phyloP scores from a whole-genome alignment of 1,139 yeast genomes.

The Suhomyces bokatorum region DNA sequence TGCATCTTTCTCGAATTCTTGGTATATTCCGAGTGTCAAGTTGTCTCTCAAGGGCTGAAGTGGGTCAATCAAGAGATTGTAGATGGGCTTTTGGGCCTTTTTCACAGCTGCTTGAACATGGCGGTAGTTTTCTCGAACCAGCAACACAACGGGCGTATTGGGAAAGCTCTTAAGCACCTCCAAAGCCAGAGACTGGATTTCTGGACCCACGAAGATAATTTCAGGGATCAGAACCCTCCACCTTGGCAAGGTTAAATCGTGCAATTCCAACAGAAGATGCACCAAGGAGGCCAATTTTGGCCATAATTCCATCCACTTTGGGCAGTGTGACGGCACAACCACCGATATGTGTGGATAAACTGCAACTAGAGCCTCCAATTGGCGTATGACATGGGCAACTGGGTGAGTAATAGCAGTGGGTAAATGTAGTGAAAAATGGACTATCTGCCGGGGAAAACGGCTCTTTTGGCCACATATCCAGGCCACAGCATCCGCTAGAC shows the following conservation, averaged over 20 bases:
- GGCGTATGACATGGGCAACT: not conserved
- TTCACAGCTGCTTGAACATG: not conserved
- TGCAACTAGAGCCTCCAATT: not conserved
- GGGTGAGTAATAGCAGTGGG: not conserved
- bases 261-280: constrained; percentile 1
- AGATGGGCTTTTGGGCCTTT: not conserved
- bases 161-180: not conserved
- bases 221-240: constrained; percentile 4
- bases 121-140: not conserved
- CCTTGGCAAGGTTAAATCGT: not conserved
- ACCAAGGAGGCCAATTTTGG: not conserved
- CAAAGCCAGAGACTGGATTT: not conserved
- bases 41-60: constrained; percentile 67
- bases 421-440: not conserved
- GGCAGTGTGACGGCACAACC: not conserved
- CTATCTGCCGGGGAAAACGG: not conserved
- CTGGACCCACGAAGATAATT: not conserved
- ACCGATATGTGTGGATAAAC: constrained; percentile 2
- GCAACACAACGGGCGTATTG: not conserved
- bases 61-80: constrained; percentile 42
- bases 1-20: constrained; percentile 66
- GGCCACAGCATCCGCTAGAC: not conserved
- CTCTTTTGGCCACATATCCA: not conserved
- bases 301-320: constrained; percentile 2
- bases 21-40: constrained; percentile 60